A percentile compares a stretch with the other conserved stretches of the same genome.
Evolutionary conservation across 345 rosid species (phyloP).

Genomic region (Iberis pinnata): DNA sequence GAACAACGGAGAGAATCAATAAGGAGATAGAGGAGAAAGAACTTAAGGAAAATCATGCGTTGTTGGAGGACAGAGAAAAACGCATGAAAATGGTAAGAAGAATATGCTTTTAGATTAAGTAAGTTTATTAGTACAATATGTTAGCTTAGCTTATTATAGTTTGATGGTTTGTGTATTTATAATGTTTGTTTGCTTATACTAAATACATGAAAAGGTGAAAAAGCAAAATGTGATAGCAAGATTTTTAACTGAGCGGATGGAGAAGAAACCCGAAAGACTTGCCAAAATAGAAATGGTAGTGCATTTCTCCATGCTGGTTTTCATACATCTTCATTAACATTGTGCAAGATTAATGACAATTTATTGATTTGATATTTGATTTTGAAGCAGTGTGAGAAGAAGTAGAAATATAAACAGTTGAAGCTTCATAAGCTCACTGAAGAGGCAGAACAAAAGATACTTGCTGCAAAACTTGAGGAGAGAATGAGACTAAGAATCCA

Average conservation of each 20-base stretch:
- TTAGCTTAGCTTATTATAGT: constrained; percentile 4
- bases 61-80: constrained; percentile 67
- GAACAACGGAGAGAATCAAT: constrained; percentile 64
- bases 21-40: constrained; percentile 82
- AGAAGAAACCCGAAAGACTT: constrained; percentile 70
- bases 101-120: constrained; percentile 75
- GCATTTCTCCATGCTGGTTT: constrained; percentile 26
- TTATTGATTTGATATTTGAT: constrained; percentile 14
- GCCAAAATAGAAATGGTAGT: constrained; percentile 85
- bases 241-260: constrained; percentile 72
- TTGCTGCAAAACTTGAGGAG: constrained; percentile 66
- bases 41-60: constrained; percentile 67
- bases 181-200: neutral
- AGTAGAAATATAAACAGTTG: constrained; percentile 64
- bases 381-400: constrained; percentile 84
- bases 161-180: neutral
- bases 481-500: constrained; percentile 68
- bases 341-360: neutral
- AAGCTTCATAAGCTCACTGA: constrained; percentile 74
- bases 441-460: constrained; percentile 92
- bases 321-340: neutral
- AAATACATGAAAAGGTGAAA: constrained; percentile 62
- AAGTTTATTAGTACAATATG: constrained; percentile 12
- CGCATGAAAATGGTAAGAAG: constrained; percentile 63
- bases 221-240: constrained; percentile 65